These are phyloP conservation scores for Aspergillus panamensis DNA, from an alignment of 495 filamentous ascomycete genomes.

Conservation along the genomic window DNA sequence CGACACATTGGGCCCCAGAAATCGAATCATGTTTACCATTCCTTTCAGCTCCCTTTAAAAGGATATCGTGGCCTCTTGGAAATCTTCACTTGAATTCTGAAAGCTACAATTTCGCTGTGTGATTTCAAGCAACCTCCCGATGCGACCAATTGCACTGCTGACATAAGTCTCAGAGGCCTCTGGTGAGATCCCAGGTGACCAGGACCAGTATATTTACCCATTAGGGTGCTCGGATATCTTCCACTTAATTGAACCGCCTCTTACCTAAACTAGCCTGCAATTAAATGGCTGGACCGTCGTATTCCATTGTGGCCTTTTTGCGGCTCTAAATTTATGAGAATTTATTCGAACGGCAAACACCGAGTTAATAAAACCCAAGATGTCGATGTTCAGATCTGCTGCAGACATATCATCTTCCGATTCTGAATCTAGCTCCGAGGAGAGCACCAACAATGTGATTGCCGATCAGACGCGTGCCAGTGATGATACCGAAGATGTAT, in stretches of 20 bases:
- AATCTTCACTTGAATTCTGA: background rate
- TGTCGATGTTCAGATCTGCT: conserved; percentile 47
- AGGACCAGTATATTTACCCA: background rate
- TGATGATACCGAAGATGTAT: background rate
- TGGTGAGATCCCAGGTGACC: background rate
- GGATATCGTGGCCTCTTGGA: conserved; percentile 9
- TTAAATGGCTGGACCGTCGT: conserved; percentile 16
- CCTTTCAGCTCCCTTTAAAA: background rate
- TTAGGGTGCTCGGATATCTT: background rate
- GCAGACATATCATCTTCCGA: conserved; percentile 43
- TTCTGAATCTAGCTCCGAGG: conserved; percentile 30
- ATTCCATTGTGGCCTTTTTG: conserved; percentile 7
- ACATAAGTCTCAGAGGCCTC: background rate
- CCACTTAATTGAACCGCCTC: background rate
- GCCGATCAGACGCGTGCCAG: background rate
- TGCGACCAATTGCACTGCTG: background rate
- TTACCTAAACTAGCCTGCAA: background rate
- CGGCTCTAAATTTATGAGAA: conserved; percentile 3
- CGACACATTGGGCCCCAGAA: background rate
- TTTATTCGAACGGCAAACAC: background rate
- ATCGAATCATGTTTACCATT: conserved; percentile 1
- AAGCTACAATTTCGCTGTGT: background rate
- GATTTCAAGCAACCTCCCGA: background rate
- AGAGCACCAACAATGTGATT: conserved; percentile 18
- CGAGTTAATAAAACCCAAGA: too few relatives aligned